Evolutionary conservation across 768 basidiomycete genomes (phyloP).

Genomic region (Phallus indusiatus): DNA sequence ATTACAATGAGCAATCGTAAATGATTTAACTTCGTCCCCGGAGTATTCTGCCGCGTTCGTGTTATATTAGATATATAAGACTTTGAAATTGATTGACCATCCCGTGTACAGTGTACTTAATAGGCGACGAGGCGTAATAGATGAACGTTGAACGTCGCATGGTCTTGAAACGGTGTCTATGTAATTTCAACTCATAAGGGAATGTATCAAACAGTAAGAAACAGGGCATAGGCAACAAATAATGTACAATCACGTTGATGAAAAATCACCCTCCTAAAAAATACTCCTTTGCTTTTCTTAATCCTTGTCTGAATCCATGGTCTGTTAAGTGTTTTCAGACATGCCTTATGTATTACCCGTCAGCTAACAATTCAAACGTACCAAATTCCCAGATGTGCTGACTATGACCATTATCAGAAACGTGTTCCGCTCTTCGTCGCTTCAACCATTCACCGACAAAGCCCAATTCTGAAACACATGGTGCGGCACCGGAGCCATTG

Average conservation of each 20-base stretch:
- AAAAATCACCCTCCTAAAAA: not conserved
- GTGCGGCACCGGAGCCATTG: conserved; percentile 14
- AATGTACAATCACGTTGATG: no score
- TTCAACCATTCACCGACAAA: conserved; percentile 54
- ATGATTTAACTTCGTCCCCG: no score
- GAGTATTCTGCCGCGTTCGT: no score
- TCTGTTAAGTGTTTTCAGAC: conserved; percentile 23
- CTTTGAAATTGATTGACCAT: no score
- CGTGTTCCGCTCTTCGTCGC: conserved; percentile 36
- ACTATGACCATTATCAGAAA: conserved; percentile 27
- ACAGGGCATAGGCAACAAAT: no score
- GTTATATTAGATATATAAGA: no score
- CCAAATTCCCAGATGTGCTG: conserved; percentile 59
- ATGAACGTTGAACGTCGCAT: no score
- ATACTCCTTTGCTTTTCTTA: not conserved
- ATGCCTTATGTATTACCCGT: conserved; percentile 12
- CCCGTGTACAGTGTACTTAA: no score
- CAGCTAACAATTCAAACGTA: conserved; percentile 18
- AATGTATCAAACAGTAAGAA: no score
- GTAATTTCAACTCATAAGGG: no score
- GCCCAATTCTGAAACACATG: conserved; percentile 46
- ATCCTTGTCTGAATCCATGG: conserved; percentile 41
- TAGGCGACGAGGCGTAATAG: no score
- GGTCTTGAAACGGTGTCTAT: no score
- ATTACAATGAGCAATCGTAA: conserved; percentile 54